These are phyloP conservation scores for Yarrowia osloensis DNA, from an alignment of 805 yeast species.

Conservation along the genomic window DNA sequence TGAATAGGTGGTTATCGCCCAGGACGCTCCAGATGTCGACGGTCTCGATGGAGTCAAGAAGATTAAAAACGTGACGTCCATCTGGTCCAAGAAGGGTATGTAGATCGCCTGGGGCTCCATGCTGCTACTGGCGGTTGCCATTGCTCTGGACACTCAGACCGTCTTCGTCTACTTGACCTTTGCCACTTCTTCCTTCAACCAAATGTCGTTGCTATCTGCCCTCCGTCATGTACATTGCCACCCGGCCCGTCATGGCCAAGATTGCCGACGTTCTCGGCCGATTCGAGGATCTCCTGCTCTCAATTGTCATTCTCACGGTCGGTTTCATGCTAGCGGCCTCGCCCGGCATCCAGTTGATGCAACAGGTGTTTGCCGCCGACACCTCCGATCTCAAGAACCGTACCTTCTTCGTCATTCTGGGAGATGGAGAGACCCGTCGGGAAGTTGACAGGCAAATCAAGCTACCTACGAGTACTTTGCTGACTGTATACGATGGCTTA, in stretches of 20 bases:
- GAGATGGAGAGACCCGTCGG: no score
- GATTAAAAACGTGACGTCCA: constrained; percentile 26
- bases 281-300: constrained; percentile 45
- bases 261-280: constrained; percentile 48
- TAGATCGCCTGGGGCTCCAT: constrained; percentile 31
- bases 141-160: constrained; percentile 25
- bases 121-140: constrained; percentile 28
- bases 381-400: constrained; percentile 47
- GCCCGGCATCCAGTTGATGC: constrained; percentile 44
- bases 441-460: no score
- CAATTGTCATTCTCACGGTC: constrained; percentile 42
- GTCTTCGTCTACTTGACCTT: constrained; percentile 39
- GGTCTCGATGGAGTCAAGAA: constrained; percentile 27
- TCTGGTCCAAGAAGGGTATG: constrained; percentile 32
- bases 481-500: no score
- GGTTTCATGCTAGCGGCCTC: constrained; percentile 47
- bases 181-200: constrained; percentile 47
- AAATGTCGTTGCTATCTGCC: constrained; percentile 48
- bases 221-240: constrained; percentile 46
- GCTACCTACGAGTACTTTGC: no score
- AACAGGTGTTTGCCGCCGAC: constrained; percentile 45
- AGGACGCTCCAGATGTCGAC: constrained; percentile 10
- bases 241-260: constrained; percentile 48
- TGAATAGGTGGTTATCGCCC: not conserved
- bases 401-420: constrained; percentile 44